Conservation (phyloP, 345 rosid genomes). For the Camelina hispida region DNA sequence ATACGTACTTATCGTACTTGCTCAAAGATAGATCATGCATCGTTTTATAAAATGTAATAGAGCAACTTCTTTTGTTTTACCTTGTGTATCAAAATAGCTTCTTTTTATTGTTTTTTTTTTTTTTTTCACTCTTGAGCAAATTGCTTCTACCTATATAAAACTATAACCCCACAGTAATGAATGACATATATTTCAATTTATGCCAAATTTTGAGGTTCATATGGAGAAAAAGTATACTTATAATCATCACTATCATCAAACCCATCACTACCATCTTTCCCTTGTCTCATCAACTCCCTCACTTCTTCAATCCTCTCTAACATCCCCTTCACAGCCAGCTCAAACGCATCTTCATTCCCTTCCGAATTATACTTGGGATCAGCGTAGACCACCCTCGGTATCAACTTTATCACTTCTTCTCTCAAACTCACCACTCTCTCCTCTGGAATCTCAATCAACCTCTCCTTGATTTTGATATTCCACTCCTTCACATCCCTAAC, state of each 20-base stretch:
- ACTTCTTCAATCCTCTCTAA: constrained; percentile 58
- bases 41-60: no score
- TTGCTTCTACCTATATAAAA: constrained; percentile 29
- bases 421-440: constrained; percentile 48
- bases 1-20: not conserved
- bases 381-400: constrained; percentile 60
- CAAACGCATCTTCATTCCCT: constrained; percentile 63
- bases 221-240: constrained; percentile 58
- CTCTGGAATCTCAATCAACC: constrained; percentile 48
- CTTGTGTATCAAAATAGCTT: not conserved
- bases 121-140: constrained; percentile 12
- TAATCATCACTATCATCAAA: constrained; percentile 67
- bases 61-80: not conserved
- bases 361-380: constrained; percentile 46
- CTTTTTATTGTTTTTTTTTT: not conserved
- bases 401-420: constrained; percentile 64
- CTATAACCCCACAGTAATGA: constrained; percentile 16
- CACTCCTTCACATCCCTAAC: constrained; percentile 48
- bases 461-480: constrained; percentile 48
- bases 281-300: constrained; percentile 54
- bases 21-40: no score
- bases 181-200: constrained; percentile 14
- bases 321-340: constrained; percentile 62
- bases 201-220: constrained; percentile 40
- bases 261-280: constrained; percentile 60